Base-by-base conservation (phyloP, 495 filamentous ascomycete species). In the Endocarpon pusillum region DNA sequence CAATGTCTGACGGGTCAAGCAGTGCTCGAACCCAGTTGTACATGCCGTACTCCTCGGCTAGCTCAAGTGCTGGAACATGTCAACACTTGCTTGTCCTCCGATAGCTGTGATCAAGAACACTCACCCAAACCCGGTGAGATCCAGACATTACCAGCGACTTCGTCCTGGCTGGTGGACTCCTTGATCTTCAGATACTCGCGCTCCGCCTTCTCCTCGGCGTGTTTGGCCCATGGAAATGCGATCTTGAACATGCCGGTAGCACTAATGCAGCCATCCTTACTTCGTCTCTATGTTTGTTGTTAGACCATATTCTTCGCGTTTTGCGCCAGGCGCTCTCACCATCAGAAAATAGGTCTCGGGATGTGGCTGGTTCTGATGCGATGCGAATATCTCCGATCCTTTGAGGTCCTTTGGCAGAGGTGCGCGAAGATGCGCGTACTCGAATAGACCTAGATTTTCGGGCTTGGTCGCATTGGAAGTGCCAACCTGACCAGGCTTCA, bases 191-290 rank as follows among this genome's bases (percentile, higher is more conserved):
- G 66, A 44, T 82, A 87, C 41, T 75, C 79, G 40, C 86, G 78
- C 64, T 97, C 89, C 5, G 59, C 61, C 40, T 78, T 73, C 55
- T 97, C 89, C 49, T 97, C 91, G 4, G 73, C 69, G 20, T 68
- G 57, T 38, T 78, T 75, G 10, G 89, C 84, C 66, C 85, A 96
- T 3, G 89, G 89, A 53, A 94, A 97, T 4, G 87, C 82, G 36
- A 91, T 91, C 59, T 96, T 97, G 67, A 96, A 97, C 91, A 97
- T 96, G 50, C 91, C 89, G 34, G 89, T 96, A 4, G 89, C 85
- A 45, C 84, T 94, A 24, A 97, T 73, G 49, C 66, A 94, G 24
- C 91, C 91, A 59, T 97, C 89, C 50, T 74, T 76, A 60, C 84
- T 93, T 38, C 89, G 81, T 52, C 91, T 74, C 73, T 78, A 46